These are phyloP conservation scores for Melaleuca quinquenervia DNA, from an alignment of 345 rosid species.

Conservation along the genomic window DNA sequence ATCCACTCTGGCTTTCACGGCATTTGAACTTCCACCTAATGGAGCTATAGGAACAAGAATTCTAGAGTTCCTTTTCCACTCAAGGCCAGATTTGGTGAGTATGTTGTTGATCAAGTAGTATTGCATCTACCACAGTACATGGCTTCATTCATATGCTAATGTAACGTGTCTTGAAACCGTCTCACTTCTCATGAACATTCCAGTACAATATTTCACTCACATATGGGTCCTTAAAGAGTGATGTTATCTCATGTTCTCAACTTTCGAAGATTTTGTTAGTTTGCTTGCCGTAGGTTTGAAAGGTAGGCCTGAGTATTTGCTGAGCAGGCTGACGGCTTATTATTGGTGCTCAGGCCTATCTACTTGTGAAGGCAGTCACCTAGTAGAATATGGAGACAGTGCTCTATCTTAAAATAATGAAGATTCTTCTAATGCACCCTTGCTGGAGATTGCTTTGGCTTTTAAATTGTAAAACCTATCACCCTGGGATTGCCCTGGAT, in stretches of 20 bases:
- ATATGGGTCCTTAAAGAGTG: background rate
- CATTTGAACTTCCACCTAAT: constrained; percentile 98
- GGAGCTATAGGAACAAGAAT: constrained; percentile 88
- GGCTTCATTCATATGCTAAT: background rate
- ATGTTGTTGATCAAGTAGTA: background rate
- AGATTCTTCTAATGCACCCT: background rate
- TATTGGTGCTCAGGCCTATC: background rate
- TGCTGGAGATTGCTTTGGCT: background rate
- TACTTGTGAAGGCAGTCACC: background rate
- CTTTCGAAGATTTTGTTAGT: background rate
- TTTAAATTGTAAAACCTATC: background rate
- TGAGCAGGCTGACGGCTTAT: background rate
- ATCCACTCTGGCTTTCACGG: constrained; percentile 89
- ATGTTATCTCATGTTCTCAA: background rate
- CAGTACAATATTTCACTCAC: background rate
- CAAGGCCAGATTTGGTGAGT: constrained; percentile 81
- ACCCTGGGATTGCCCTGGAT: background rate
- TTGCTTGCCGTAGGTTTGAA: background rate
- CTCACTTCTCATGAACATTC: background rate
- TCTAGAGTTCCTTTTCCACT: constrained; percentile 85
- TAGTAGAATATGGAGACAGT: background rate
- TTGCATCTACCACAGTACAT: background rate
- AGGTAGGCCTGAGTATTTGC: background rate
- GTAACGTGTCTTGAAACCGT: background rate
- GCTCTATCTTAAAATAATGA: background rate